Conservation (phyloP, 1,284 basidiomycete genomes). For the Tremellales sp. region DNA sequence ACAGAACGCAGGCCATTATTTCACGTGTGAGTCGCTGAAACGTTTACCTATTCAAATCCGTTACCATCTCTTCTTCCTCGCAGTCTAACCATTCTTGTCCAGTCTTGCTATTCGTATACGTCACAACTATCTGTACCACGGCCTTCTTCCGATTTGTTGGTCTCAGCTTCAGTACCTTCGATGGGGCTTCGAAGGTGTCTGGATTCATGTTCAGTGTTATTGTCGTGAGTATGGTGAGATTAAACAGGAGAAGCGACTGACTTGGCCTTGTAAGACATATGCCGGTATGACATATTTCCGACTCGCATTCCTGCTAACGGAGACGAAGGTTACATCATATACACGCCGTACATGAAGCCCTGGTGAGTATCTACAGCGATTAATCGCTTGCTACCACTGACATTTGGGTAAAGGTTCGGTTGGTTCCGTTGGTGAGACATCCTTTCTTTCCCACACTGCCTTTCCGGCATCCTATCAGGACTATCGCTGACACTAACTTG, state of each 20-base stretch:
- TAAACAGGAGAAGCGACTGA: not conserved
- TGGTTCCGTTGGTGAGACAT: conserved; percentile 36
- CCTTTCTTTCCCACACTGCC: too few relatives aligned
- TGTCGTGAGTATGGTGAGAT: conserved; percentile 18
- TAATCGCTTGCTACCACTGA: too few relatives aligned
- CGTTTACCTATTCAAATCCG: not conserved
- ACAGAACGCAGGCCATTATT: conserved; percentile 37
- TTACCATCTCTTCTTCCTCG: too few relatives aligned
- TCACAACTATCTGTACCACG: conserved; percentile 29
- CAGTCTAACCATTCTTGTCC: not conserved
- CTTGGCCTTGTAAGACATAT: conserved; percentile 10
- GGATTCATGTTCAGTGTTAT: conserved; percentile 35
- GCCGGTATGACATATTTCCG: too few relatives aligned
- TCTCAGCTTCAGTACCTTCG: conserved; percentile 38
- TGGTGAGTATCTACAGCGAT: too few relatives aligned
- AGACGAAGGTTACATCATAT: conserved; percentile 43
- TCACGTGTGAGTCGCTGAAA: too few relatives aligned
- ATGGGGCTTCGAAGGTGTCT: conserved; percentile 43
- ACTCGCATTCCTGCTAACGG: too few relatives aligned
- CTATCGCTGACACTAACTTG: too few relatives aligned
- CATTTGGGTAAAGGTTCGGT: too few relatives aligned
- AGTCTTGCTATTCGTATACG: conserved; percentile 30
- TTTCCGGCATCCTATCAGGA: too few relatives aligned
- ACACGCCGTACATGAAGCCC: conserved; percentile 36
- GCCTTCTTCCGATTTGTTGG: conserved; percentile 43